Evolutionary conservation across 441 rosid species (phyloP).

Genomic region (Aleurites moluccanus): DNA sequence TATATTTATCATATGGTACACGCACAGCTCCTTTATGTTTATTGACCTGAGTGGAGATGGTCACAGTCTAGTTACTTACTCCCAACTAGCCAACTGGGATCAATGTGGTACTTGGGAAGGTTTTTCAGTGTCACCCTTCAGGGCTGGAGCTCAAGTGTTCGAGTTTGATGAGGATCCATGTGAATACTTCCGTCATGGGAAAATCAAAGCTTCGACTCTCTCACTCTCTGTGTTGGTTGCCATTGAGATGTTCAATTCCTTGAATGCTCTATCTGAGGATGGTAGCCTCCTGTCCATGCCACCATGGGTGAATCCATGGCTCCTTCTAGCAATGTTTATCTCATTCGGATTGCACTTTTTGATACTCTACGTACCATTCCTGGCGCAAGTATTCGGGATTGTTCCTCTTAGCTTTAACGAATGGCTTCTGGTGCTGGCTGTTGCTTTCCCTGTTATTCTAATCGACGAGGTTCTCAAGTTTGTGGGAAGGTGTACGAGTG

Average conservation of each 20-base stretch:
- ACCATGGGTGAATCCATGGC: conserved; percentile 93
- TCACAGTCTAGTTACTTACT: conserved; percentile 72
- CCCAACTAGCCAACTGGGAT: conserved; percentile 83
- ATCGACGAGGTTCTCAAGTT: conserved; percentile 83
- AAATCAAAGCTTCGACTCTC: conserved; percentile 86
- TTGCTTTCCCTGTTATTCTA: conserved; percentile 74
- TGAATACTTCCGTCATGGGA: conserved; percentile 74
- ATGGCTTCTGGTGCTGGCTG: conserved; percentile 81
- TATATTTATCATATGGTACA: conserved; percentile 91
- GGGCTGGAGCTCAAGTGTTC: conserved; percentile 67
- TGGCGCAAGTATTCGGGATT: conserved; percentile 75
- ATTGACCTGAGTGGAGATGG: conserved; percentile 86
- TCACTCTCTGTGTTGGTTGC: conserved; percentile 92
- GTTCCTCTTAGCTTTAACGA: conserved; percentile 86
- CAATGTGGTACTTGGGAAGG: conserved; percentile 69
- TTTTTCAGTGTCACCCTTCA: conserved; percentile 65
- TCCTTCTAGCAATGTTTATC: conserved; percentile 76
- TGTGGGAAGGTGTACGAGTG: conserved; percentile 65
- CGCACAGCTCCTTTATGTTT: conserved; percentile 64
- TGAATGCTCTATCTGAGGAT: conserved; percentile 92
- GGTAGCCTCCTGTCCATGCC: conserved; percentile 81
- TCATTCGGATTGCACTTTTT: conserved; percentile 86
- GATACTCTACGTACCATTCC: conserved; percentile 83
- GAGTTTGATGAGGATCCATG: conserved; percentile 60
- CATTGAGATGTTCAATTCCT: conserved; percentile 97